Base-by-base conservation (phyloP, 148 eudicot species). In the Vaccinium darrowii region DNA sequence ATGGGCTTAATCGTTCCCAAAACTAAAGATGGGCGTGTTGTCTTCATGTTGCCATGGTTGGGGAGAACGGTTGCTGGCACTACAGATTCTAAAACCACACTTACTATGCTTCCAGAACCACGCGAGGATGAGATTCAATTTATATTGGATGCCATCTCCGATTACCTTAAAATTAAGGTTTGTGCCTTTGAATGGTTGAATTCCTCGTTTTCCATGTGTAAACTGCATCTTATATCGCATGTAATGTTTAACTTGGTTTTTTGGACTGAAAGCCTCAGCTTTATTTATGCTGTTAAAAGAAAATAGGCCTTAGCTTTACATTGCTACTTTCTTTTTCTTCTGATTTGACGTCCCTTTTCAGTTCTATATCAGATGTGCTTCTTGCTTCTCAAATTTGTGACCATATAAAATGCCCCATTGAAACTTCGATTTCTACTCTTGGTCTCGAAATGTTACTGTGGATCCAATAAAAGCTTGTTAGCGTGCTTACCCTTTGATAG, bases 1-100 rank as follows among this genome's bases (percentile, higher is more conserved):
- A 96, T 96, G 99, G 99, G 99, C 58, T 88, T 96, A 87, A 96
- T 95, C 83, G 98, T 96, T 89, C 99, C 98, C 50, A 96, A 96
- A 88, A 96, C 99, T 16, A 96, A 96, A 89, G 99, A 96, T 90
- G 99, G 99, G 21, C 97, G 99, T 87, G 99, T 96, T 81, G 92
- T 96, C 62, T 96, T 96, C 87, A 96, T 96, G 99, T 92, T 96
- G 51, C 99, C 99, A 47, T 96, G 99, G 99, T 83, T 96, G 81
- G 99, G 99, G 65, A 94, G 97, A 90, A 96, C 99, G 69, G 89
- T 96, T 81, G 99, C 98, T 77, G 99, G 99, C 71, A 96, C 99
- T 12, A 96, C 99, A 18, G 99, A 96, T 85, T 96, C 99, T 51
- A 89, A 88, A 82, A 94, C 99, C 33, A 51, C 53, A 84, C 93